Evolutionary conservation across 1,284 basidiomycete genomes (phyloP).

Genomic region (Amylostereum chailletii): DNA sequence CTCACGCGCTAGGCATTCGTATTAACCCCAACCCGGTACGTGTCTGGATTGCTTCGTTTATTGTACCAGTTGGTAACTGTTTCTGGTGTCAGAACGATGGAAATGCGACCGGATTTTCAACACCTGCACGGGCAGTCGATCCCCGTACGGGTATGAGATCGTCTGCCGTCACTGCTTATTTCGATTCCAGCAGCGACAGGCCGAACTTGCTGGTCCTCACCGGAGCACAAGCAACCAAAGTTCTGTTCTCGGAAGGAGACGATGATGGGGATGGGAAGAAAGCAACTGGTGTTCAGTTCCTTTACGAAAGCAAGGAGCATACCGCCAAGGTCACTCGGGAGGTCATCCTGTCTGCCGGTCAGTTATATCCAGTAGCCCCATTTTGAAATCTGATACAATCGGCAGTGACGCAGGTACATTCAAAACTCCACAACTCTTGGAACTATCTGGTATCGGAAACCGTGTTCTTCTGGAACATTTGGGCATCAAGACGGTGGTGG

Average conservation of each 20-base stretch:
- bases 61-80: too few relatives aligned
- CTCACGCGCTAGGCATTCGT: slow-evolving; percentile 14
- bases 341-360: slow-evolving; percentile 29
- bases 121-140: slow-evolving; percentile 15
- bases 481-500: slow-evolving; percentile 18
- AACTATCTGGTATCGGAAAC: slow-evolving; percentile 24
- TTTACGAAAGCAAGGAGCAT: slow-evolving; percentile 11
- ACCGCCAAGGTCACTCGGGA: slow-evolving; percentile 24
- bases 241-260: slow-evolving; percentile 7
- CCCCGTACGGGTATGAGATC: slow-evolving; percentile 15
- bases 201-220: slow-evolving; percentile 13
- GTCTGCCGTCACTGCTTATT: slow-evolving; percentile 19
- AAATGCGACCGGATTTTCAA: slow-evolving; percentile 15
- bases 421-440: slow-evolving; percentile 26
- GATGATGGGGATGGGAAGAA: slow-evolving; percentile 1
- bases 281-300: slow-evolving; percentile 9
- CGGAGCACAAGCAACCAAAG: slow-evolving; percentile 9
- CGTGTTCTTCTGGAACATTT: slow-evolving; percentile 15
- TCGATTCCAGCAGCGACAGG: slow-evolving; percentile 9
- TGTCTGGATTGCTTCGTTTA: background rate
- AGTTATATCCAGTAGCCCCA: background rate
- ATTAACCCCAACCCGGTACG: slow-evolving; percentile 16
- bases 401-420: slow-evolving; percentile 16
- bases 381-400: background rate
- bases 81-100: slow-evolving; percentile 12